Evolutionary conservation across 2,329 filamentous ascomycete species (phyloP).

Genomic region (Ophiostoma populinum): DNA sequence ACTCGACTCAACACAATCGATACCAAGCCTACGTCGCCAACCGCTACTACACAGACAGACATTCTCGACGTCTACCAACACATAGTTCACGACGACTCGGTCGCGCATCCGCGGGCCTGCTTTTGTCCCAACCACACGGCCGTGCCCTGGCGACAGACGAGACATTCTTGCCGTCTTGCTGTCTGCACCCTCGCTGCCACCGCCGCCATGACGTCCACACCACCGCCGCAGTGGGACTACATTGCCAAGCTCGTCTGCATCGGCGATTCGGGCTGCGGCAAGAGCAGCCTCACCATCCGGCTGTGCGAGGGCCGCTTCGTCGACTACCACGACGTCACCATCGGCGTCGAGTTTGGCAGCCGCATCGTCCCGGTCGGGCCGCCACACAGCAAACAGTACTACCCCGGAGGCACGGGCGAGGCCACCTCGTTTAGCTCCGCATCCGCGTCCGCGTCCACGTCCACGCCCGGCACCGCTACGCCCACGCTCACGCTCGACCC

Average conservation of each 20-base stretch:
- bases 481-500: not conserved
- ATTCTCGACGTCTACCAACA: too few species aligned
- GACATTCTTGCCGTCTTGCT: not conserved
- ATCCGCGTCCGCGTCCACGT: constrained; percentile 12
- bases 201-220: constrained; percentile 29
- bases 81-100: too few species aligned
- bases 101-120: too few species aligned
- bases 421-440: constrained; percentile 6
- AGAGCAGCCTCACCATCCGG: constrained; percentile 83
- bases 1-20: too few species aligned
- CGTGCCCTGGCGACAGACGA: too few species aligned
- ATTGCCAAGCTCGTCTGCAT: constrained; percentile 98
- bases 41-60: too few species aligned
- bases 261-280: constrained; percentile 90
- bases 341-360: constrained; percentile 90
- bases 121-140: too few species aligned
- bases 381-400: constrained; percentile 39
- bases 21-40: too few species aligned
- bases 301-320: constrained; percentile 95
- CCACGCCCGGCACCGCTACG: not conserved
- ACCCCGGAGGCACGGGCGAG: constrained; percentile 11
- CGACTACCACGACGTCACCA: constrained; percentile 88
- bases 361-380: constrained; percentile 83
- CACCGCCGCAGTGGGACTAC: constrained; percentile 71
- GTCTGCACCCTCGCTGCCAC: not conserved